Evolutionary conservation across 2,329 filamentous ascomycete genomes (phyloP).

Genomic region (Penicillium psychrosexuale): DNA sequence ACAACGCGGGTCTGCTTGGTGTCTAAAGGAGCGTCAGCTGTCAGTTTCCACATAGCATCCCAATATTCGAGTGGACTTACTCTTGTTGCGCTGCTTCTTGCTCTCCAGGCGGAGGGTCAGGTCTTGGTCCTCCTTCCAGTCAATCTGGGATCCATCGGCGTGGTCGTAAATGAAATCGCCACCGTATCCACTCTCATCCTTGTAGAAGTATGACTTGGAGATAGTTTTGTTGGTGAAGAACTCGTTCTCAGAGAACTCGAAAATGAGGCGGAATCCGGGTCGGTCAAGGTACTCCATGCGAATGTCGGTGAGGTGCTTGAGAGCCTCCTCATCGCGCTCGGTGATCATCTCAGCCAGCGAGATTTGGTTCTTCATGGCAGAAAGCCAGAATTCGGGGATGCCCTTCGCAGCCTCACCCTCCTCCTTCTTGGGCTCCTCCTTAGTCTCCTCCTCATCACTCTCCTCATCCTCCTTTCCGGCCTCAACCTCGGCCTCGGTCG

Average conservation of each 20-base stretch:
- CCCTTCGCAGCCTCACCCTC: conserved; percentile 59
- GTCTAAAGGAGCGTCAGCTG: conserved; percentile 54
- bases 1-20: conserved; percentile 99
- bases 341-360: conserved; percentile 98
- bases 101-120: conserved; percentile 92
- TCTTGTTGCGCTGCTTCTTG: conserved; percentile 99
- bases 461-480: conserved; percentile 79
- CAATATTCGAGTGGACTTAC: conserved; percentile 54
- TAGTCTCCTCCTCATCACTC: conserved; percentile 58
- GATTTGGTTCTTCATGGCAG: conserved; percentile 99
- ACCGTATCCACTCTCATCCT: conserved; percentile 96
- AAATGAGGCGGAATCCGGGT: conserved; percentile 96
- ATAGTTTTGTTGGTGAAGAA: conserved; percentile 97
- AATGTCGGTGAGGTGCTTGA: conserved; percentile 86
- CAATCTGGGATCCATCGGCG: conserved; percentile 95
- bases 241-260: conserved; percentile 92
- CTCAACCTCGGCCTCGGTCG: conserved; percentile 80
- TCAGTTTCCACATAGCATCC: neutral
- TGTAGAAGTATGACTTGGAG: conserved; percentile 98
- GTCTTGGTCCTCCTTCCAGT: conserved; percentile 92
- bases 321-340: conserved; percentile 89
- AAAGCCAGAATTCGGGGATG: conserved; percentile 99
- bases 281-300: conserved; percentile 99
- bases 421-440: conserved; percentile 52
- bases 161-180: conserved; percentile 99